These are phyloP conservation scores for Aschersonia sp. DNA, from an alignment of 2,329 filamentous ascomycete genomes.

Conservation along the genomic window DNA sequence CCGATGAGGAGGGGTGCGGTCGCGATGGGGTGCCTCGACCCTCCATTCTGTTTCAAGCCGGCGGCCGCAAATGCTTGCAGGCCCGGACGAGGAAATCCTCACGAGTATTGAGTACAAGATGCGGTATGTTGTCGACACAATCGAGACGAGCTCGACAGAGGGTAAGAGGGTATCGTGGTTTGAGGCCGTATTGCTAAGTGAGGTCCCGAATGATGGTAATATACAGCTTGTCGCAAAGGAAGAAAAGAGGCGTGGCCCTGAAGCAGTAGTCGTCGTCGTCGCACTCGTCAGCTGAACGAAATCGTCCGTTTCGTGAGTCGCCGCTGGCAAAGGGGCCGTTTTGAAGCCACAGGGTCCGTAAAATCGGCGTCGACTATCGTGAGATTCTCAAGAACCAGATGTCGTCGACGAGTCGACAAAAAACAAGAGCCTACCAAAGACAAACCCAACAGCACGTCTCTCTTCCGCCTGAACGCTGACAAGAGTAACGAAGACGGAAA, in stretches of 20 bases:
- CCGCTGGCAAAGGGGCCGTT: conserved; percentile 2
- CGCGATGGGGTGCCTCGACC: conserved; percentile 20
- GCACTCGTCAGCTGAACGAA: conserved; percentile 7
- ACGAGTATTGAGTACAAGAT: too few relatives aligned
- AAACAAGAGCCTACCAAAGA: neutral
- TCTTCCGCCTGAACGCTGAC: neutral
- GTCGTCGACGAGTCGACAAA: too few relatives aligned
- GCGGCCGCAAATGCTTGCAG: too few relatives aligned
- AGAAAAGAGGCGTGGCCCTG: neutral
- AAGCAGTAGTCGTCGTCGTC: conserved; percentile 2
- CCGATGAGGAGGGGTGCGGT: conserved; percentile 11
- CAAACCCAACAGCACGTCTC: neutral
- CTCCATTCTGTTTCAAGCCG: conserved; percentile 17
- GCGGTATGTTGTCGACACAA: neutral
- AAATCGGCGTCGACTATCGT: too few relatives aligned
- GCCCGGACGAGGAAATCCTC: too few relatives aligned
- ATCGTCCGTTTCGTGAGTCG: conserved; percentile 4
- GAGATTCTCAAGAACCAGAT: too few relatives aligned
- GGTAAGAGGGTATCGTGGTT: neutral
- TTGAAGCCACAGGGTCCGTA: too few relatives aligned
- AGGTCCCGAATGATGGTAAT: neutral
- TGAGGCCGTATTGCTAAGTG: too few relatives aligned
- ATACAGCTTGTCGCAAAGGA: neutral
- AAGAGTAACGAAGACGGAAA: neutral
- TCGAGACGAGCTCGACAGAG: neutral